Percentiles rank a stretch among this genome's conserved stretches.
Evolutionary conservation across 768 basidiomycete genomes (phyloP).

Genomic region (Rhodosporidiobolus odoratus): DNA sequence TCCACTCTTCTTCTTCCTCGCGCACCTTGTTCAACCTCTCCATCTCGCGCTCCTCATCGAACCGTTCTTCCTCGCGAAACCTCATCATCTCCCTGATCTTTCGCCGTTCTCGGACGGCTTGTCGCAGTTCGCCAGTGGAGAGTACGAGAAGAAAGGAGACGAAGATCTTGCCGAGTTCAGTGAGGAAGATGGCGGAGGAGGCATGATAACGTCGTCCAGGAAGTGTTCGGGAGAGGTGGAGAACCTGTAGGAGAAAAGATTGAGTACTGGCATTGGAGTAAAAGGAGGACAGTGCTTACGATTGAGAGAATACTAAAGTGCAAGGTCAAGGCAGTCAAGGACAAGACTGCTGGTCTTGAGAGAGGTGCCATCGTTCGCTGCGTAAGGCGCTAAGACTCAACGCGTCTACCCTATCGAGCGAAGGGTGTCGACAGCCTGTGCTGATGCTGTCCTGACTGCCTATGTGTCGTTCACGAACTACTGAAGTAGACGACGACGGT

Average conservation of each 20-base stretch:
- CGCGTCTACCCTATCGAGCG: too few species aligned
- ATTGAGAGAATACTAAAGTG: conserved; percentile 13
- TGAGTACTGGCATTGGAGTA: conserved; percentile 65
- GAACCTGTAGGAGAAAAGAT: conserved; percentile 82
- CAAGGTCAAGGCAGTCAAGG: not conserved
- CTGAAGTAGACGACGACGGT: too few species aligned
- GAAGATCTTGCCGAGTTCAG: conserved; percentile 81
- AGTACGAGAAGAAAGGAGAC: conserved; percentile 71
- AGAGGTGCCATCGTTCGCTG: not conserved
- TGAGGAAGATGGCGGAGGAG: conserved; percentile 82
- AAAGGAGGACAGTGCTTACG: conserved; percentile 54
- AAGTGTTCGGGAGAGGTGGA: conserved; percentile 83
- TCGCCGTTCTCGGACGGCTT: not conserved
- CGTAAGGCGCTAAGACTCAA: too few species aligned
- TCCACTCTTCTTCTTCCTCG: conserved; percentile 9
- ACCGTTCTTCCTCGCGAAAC: not conserved
- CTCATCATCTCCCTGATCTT: not conserved
- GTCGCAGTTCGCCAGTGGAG: conserved; percentile 13
- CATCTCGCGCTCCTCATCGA: not conserved
- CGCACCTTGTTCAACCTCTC: not conserved
- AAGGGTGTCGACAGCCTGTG: too few species aligned
- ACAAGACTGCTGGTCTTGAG: conserved; percentile 2
- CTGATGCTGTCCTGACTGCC: too few species aligned
- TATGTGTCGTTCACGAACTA: too few species aligned
- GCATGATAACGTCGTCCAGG: conserved; percentile 61